A percentile compares a stretch with the other conserved stretches of the same genome.
These are phyloP conservation scores for Xylariaceae sp. DNA, from an alignment of 2,329 filamentous ascomycete genomes.

Conservation along the genomic window DNA sequence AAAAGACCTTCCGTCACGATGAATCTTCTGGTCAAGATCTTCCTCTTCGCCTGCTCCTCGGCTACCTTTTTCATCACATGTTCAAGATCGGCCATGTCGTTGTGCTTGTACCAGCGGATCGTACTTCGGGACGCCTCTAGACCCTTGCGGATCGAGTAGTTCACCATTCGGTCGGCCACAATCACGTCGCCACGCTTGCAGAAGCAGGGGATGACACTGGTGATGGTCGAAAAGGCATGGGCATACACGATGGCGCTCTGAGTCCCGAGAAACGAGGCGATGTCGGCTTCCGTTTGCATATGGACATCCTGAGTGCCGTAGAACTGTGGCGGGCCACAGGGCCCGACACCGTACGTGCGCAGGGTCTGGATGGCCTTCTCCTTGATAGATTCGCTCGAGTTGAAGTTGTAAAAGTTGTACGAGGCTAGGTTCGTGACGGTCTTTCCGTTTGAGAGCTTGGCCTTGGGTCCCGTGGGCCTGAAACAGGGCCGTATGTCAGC, in stretches of 20 bases:
- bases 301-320: conserved; percentile 98
- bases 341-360: conserved; percentile 91
- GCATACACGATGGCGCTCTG: conserved; percentile 91
- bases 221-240: conserved; percentile 92
- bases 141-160: conserved; percentile 90
- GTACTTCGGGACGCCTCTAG: conserved; percentile 88
- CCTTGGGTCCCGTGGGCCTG: conserved; percentile 83
- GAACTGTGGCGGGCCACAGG: conserved; percentile 94
- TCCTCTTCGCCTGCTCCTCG: conserved; percentile 77
- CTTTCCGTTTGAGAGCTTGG: conserved; percentile 80
- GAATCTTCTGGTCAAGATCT: conserved; percentile 85
- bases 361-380: conserved; percentile 93
- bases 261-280: conserved; percentile 82
- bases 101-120: conserved; percentile 91
- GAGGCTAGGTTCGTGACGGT: conserved; percentile 91
- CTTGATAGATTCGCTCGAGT: conserved; percentile 84
- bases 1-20: conserved; percentile 95
- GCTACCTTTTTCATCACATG: conserved; percentile 76
- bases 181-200: conserved; percentile 97
- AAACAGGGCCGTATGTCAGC: conserved; percentile 12
- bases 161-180: conserved; percentile 87
- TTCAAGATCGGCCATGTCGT: conserved; percentile 91
- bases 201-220: conserved; percentile 94
- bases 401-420: conserved; percentile 97
- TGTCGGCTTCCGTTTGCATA: conserved; percentile 92